Percentiles rank a stretch among this genome's conserved stretches.
Evolutionary conservation across 495 filamentous ascomycete genomes (phyloP).

Genomic region (Filosporella fistucella): DNA sequence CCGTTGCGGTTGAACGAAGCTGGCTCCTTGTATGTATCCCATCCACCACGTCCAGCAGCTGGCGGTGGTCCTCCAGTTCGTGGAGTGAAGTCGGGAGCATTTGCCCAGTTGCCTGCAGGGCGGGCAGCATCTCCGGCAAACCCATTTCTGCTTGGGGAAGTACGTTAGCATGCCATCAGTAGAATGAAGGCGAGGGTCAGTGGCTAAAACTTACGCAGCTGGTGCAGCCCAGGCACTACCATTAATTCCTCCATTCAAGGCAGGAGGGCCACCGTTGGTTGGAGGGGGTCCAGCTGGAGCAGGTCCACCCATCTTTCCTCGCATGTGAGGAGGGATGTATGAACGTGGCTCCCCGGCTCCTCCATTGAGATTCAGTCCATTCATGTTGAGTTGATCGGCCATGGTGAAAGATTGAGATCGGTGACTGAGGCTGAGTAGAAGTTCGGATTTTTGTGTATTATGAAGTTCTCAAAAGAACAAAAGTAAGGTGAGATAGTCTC

Average conservation of each 20-base stretch:
- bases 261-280: slow-evolving; percentile 22
- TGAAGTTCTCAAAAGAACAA: background rate
- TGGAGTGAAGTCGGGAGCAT: slow-evolving; percentile 68
- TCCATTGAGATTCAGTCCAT: slow-evolving; percentile 70
- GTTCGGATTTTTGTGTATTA: background rate
- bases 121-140: slow-evolving; percentile 49
- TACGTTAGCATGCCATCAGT: slow-evolving; percentile 7
- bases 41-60: slow-evolving; percentile 2
- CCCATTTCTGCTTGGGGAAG: slow-evolving; percentile 19
- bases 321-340: slow-evolving; percentile 96
- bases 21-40: slow-evolving; percentile 13
- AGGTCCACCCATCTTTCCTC: slow-evolving; percentile 48
- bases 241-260: slow-evolving; percentile 31
- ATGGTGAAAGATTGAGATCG: slow-evolving; percentile 42
- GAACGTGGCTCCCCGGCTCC: slow-evolving; percentile 52
- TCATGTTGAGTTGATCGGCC: slow-evolving; percentile 95
- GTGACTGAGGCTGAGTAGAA: slow-evolving; percentile 9
- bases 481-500: background rate
- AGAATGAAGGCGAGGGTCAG: background rate
- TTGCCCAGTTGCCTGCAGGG: slow-evolving; percentile 58
- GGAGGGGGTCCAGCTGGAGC: slow-evolving; percentile 29
- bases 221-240: slow-evolving; percentile 56
- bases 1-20: slow-evolving; percentile 57
- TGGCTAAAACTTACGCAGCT: slow-evolving; percentile 39
- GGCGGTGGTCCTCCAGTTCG: slow-evolving; percentile 22